Percentiles rank a stretch among this genome's conserved stretches.
Conservation (phyloP, 164 flowering plant species). For the Warburgia ugandensis region DNA sequence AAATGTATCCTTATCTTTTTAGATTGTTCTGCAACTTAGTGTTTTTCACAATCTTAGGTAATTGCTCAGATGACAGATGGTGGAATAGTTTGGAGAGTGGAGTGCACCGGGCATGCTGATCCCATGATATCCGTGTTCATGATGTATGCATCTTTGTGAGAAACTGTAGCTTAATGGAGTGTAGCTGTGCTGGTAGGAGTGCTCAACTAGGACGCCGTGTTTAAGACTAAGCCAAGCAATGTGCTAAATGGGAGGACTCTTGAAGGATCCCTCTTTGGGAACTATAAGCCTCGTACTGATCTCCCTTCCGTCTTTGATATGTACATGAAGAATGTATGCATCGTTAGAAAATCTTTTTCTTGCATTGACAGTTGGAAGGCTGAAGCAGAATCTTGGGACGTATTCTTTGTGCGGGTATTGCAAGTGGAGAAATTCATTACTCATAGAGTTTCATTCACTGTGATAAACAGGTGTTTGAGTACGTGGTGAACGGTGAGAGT, state of each 20-base stretch:
- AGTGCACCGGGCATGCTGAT: conserved; percentile 40
- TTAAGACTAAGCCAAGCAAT: conserved; percentile 60
- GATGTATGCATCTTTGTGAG: conserved; percentile 20
- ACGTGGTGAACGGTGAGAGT: conserved; percentile 23
- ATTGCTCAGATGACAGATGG: conserved; percentile 49
- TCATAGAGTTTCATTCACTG: conserved; percentile 17
- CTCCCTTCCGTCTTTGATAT: conserved; percentile 24
- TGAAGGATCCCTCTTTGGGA: conserved; percentile 41
- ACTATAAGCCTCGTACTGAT: conserved; percentile 28
- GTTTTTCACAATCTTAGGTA: no score
- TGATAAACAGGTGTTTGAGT: conserved; percentile 31
- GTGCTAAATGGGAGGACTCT: conserved; percentile 62
- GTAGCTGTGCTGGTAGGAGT: conserved; percentile 67
- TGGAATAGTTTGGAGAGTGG: conserved; percentile 48
- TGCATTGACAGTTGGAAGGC: conserved; percentile 1
- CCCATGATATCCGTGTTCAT: conserved; percentile 51
- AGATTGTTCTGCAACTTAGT: no score
- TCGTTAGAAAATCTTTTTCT: background rate
- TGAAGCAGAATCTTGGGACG: conserved; percentile 41
- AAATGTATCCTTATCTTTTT: no score
- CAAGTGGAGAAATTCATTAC: conserved; percentile 29
- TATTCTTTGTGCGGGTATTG: conserved; percentile 9
- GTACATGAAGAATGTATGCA: conserved; percentile 24
- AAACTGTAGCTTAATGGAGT: conserved; percentile 29
- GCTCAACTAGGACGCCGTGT: conserved; percentile 47